phyloP scores from a whole-genome alignment of 202 grass and related monocot genomes.

The Zizania palustris region DNA sequence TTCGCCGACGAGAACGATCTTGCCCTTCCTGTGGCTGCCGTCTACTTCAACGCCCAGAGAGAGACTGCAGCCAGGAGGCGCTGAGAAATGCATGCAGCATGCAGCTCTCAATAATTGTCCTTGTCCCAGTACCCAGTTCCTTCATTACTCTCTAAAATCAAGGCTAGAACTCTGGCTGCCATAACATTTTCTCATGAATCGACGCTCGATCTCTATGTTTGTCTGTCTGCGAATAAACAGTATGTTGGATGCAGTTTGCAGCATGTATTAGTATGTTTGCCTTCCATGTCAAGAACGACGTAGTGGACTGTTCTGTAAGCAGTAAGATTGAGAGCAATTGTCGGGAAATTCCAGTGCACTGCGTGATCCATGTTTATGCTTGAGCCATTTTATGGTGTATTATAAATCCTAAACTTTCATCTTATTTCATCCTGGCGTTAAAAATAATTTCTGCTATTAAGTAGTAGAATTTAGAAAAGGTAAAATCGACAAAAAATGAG shows the following conservation, averaged over 20 bases:
- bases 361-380: constrained; percentile 21
- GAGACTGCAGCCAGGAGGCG: constrained; percentile 83
- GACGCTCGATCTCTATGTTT: background rate
- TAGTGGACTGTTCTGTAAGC: constrained; percentile 23
- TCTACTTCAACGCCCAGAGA: constrained; percentile 89
- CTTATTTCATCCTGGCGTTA: too few species aligned
- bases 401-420: too few species aligned
- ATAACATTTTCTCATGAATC: constrained; percentile 8
- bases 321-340: constrained; percentile 25
- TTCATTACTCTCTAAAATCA: background rate
- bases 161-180: constrained; percentile 2
- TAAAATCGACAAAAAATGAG: too few species aligned
- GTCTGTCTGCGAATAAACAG: constrained; percentile 43
- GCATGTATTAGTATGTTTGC: constrained; percentile 32
- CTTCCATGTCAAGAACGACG: background rate
- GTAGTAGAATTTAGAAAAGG: too few species aligned
- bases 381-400: too few species aligned
- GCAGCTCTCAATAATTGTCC: background rate
- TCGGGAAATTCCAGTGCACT: background rate
- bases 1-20: constrained; percentile 79
- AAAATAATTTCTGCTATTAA: too few species aligned
- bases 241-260: constrained; percentile 31
- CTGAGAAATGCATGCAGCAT: constrained; percentile 37
- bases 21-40: constrained; percentile 76
- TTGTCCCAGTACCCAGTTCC: background rate